A percentile compares a stretch with the other conserved stretches of the same genome.
phyloP scores from a whole-genome alignment of 495 filamentous ascomycete species.

The Evernia prunastri region DNA sequence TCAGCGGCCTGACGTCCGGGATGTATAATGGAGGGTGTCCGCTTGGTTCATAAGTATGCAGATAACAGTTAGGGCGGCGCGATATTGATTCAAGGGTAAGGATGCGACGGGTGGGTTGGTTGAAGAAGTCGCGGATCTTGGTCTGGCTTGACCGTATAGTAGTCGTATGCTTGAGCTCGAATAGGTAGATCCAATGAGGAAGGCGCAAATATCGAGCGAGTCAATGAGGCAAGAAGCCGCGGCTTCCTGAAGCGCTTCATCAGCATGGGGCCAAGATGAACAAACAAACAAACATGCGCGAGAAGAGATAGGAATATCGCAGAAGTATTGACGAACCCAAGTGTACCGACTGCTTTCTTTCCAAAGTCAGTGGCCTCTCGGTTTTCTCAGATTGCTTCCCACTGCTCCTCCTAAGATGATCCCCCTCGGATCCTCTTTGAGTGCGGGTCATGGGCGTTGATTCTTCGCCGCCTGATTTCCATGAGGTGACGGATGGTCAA shows the following conservation, averaged over 20 bases:
- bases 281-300: neutral
- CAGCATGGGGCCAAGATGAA: neutral
- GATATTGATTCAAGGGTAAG: slow-evolving; percentile 10
- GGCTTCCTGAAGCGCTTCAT: neutral
- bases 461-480: slow-evolving; percentile 27
- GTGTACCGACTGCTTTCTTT: neutral
- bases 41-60: slow-evolving; percentile 12
- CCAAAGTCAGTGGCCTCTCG: neutral
- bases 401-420: slow-evolving; percentile 7
- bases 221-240: neutral
- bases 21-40: neutral
- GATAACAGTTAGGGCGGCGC: neutral
- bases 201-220: neutral
- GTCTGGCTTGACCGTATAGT: neutral
- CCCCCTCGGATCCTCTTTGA: slow-evolving; percentile 15
- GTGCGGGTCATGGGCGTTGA: slow-evolving; percentile 21
- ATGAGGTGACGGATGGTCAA: slow-evolving; percentile 13
- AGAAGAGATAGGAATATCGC: neutral
- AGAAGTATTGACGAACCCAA: neutral
- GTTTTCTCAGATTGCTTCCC: neutral
- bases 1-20: slow-evolving; percentile 7
- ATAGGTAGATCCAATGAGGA: neutral
- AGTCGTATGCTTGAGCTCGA: slow-evolving; percentile 5
- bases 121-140: neutral
- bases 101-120: neutral